Base-by-base conservation (phyloP, 2,329 filamentous ascomycete species). In the Eurotiales sp. region DNA sequence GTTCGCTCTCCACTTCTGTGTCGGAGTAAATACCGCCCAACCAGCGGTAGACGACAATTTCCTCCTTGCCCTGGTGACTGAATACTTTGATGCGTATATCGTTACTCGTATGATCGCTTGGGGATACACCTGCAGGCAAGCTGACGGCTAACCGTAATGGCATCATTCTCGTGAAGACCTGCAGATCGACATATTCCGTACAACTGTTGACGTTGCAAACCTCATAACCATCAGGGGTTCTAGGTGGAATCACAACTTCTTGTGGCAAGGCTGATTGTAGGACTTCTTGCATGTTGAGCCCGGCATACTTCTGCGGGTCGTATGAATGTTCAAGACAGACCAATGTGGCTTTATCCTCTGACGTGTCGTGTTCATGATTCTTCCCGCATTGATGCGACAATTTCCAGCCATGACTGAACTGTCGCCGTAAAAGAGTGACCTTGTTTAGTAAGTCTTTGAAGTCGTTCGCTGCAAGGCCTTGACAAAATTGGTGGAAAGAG, bases 11-110 rank as follows among this genome's bases (percentile, higher is more conserved):
- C 10, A 8, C 21, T 36, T 45, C 8, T 1, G 27, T 23, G 3
- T 58, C 29, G 3, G 52, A 54, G 49, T 72, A 72, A 12, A 71
- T 62, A 1, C 69, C 68, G 0, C 70, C 70, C 12, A 72, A 52
- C 68, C 68, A 72, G 29, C 66, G 64, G 51, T 72, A 72, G 1
- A 50, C 51, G 6, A 62, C 68, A 2, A 42, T 46, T 8, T 57
- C 45, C 10, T 52, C 22, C 3, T 51, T n/a, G 0, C 57, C 58
- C 0, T 57, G 21, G 1, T 30, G 11, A 45, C 43, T 21, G 43
- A 67, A 68, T 2, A 52, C 17, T 8, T 34, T 30, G 36, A 54
- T 22, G 17, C 70, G 54, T 0, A 39, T 47, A 17, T 70, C 47
- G 40, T 64, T 52, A 8, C 55, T 51, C 3, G 54, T 36, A 10